phyloP scores from a whole-genome alignment of 2,329 filamentous ascomycete species.

The Sordariomycetes sp. region DNA sequence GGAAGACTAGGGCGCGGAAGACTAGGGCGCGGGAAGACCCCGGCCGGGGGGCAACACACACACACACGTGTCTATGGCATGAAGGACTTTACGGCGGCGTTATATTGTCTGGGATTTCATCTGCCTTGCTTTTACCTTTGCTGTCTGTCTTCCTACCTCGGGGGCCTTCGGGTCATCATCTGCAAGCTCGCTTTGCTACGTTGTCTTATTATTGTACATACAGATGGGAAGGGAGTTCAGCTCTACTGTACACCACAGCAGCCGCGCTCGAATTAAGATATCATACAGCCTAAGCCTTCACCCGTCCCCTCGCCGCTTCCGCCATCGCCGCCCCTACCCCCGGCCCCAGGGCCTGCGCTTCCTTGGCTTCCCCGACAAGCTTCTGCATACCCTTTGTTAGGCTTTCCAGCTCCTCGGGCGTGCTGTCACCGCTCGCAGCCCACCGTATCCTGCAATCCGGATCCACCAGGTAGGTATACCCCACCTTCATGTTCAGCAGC shows the following conservation, averaged over 20 bases:
- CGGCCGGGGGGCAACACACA: background rate
- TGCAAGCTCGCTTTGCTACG: background rate
- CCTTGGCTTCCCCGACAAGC: conserved; percentile 48
- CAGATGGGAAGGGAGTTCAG: conserved; percentile 10
- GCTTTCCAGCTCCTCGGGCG: conserved; percentile 54
- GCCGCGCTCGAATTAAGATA: background rate
- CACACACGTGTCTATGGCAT: background rate
- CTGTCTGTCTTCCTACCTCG: background rate
- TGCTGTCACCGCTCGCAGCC: conserved; percentile 70
- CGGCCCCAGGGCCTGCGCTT: conserved; percentile 11
- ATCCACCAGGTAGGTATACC: conserved; percentile 88
- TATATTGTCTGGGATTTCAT: background rate
- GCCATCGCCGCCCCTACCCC: conserved; percentile 12
- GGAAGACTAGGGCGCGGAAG: conserved; percentile 3
- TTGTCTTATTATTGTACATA: conserved; percentile 15
- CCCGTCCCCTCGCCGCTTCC: conserved; percentile 4
- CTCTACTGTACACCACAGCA: conserved; percentile 5
- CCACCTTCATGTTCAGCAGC: conserved; percentile 80
- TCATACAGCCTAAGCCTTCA: conserved; percentile 1
- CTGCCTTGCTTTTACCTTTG: background rate
- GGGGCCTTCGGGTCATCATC: conserved; percentile 22
- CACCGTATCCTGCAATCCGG: conserved; percentile 81
- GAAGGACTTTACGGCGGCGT: background rate
- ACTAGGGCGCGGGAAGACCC: conserved; percentile 2
- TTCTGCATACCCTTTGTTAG: conserved; percentile 54